Conservation (phyloP, 2,329 filamentous ascomycete species). For the Xylariaceae sp. region DNA sequence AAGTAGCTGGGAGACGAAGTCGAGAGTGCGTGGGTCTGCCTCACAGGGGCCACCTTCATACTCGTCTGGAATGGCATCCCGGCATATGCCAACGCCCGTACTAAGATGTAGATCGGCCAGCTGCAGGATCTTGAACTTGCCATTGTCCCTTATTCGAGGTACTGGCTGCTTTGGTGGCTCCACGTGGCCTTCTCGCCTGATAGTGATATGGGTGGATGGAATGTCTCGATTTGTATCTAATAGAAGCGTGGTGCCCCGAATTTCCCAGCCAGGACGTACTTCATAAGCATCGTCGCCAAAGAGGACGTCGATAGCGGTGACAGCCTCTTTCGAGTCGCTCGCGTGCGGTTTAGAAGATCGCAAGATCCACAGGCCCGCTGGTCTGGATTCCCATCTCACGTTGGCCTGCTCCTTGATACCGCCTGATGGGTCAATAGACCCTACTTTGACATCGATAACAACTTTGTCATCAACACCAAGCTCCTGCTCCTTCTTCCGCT, state of each 20-base stretch:
- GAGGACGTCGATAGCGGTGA: conserved; percentile 80
- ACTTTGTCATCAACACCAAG: conserved; percentile 70
- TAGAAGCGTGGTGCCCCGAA: conserved; percentile 69
- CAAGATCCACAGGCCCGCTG: conserved; percentile 78
- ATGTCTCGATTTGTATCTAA: conserved; percentile 59
- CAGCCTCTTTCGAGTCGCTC: conserved; percentile 67
- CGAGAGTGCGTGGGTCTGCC: conserved; percentile 84
- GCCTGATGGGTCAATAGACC: conserved; percentile 63
- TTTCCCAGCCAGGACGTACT: conserved; percentile 77
- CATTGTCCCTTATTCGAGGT: conserved; percentile 72
- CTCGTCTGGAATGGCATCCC: conserved; percentile 75
- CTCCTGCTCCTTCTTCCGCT: conserved; percentile 82
- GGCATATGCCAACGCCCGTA: conserved; percentile 79
- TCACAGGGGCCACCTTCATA: conserved; percentile 76
- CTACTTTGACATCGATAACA: conserved; percentile 72
- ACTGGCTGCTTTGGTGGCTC: conserved; percentile 66
- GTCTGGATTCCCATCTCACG: conserved; percentile 72
- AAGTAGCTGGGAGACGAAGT: conserved; percentile 78
- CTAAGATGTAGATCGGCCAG: conserved; percentile 90
- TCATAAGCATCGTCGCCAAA: conserved; percentile 92
- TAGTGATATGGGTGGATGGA: conserved; percentile 69
- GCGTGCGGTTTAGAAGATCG: conserved; percentile 67
- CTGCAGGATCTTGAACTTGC: conserved; percentile 96
- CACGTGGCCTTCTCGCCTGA: conserved; percentile 66
- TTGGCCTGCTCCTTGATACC: conserved; percentile 52